phyloP scores from a whole-genome alignment of 441 rosid genomes.

The Hura crepitans region DNA sequence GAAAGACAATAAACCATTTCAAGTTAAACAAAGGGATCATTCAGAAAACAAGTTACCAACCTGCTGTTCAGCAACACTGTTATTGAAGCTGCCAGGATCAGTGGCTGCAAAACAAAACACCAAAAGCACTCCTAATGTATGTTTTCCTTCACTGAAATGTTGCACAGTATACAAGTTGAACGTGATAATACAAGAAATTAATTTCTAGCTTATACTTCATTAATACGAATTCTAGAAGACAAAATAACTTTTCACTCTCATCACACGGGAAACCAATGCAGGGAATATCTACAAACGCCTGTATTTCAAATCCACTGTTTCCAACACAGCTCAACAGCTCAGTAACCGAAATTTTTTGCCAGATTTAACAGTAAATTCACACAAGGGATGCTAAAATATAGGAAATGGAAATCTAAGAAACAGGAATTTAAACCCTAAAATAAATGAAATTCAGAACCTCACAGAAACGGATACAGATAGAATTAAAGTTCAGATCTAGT shows the following conservation, averaged over 20 bases:
- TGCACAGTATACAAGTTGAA: neutral
- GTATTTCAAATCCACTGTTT: neutral
- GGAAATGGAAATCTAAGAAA: constrained; percentile 3
- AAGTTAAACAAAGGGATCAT: neutral
- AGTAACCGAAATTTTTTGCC: neutral
- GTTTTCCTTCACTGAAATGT: neutral
- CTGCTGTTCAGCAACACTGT: constrained; percentile 93
- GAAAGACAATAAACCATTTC: neutral
- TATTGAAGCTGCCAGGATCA: constrained; percentile 92
- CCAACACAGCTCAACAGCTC: neutral
- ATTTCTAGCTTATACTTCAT: neutral
- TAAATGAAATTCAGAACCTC: constrained; percentile 20
- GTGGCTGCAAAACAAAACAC: constrained; percentile 50
- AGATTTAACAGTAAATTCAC: constrained; percentile 9
- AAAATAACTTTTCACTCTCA: constrained; percentile 6
- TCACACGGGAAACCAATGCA: neutral
- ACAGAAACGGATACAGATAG: neutral
- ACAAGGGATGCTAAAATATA: neutral
- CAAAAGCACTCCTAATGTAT: neutral
- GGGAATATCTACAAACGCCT: neutral
- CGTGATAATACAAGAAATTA: neutral
- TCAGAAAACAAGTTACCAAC: constrained; percentile 32
- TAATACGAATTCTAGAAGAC: neutral
- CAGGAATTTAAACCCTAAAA: constrained; percentile 12
- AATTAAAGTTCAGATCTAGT: constrained; percentile 48